Evolutionary conservation across 2,329 filamentous ascomycete genomes (phyloP).

Genomic region (Cercospora sp.): DNA sequence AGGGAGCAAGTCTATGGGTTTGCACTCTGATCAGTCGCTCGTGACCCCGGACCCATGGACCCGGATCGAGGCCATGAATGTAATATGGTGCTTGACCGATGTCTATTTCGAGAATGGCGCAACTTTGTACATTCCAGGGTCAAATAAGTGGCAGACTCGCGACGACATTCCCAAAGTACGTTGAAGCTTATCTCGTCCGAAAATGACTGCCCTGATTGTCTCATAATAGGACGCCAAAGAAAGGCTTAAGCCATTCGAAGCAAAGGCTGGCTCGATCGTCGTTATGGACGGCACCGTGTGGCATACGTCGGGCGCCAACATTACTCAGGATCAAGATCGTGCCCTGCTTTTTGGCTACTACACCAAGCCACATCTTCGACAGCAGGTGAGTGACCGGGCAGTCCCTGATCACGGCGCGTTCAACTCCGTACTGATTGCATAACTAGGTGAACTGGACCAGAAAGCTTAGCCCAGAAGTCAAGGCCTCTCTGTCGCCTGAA

Average conservation of each 20-base stretch:
- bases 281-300: constrained; percentile 23
- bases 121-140: background rate
- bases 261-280: constrained; percentile 19
- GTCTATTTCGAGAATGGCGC: background rate
- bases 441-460: constrained; percentile 23
- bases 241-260: constrained; percentile 16
- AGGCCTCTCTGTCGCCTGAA: constrained; percentile 14
- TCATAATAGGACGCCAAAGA: constrained; percentile 1
- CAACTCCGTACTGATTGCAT: constrained; percentile 1
- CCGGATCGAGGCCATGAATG: background rate
- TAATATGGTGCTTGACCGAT: background rate
- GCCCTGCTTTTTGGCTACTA: constrained; percentile 22
- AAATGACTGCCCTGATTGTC: background rate
- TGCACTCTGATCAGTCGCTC: background rate
- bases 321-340: constrained; percentile 17
- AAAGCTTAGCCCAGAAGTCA: constrained; percentile 14
- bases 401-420: background rate
- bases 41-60: background rate
- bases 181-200: background rate
- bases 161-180: background rate
- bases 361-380: background rate
- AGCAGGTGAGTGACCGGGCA: background rate
- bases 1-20: background rate
- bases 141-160: background rate
- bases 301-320: constrained; percentile 20